Percentiles rank a stretch among this genome's conserved stretches.
Evolutionary conservation across 371 early-diverging fungal genomes (phyloP).

Genomic region (Apophysomyces trapeziformis): DNA sequence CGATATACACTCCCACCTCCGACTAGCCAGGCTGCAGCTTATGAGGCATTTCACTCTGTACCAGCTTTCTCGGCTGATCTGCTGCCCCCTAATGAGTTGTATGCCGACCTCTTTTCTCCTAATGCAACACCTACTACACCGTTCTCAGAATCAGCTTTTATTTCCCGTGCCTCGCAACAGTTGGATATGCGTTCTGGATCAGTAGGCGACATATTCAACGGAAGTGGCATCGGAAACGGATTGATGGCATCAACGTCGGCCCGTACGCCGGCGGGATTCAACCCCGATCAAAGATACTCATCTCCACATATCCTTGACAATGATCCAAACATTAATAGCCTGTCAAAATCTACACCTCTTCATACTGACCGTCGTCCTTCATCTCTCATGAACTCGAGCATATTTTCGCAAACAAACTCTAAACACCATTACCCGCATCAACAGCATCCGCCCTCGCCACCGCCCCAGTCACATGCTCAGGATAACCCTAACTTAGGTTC

Average conservation of each 20-base stretch:
- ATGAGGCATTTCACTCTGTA: constrained; percentile 54
- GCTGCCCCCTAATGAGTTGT: constrained; percentile 43
- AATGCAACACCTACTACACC: not conserved
- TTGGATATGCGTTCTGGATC: constrained; percentile 1
- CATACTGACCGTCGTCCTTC: constrained; percentile 19
- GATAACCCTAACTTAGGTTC: constrained; percentile 4
- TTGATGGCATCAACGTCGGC: constrained; percentile 31
- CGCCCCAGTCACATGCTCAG: constrained; percentile 1
- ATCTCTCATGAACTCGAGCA: constrained; percentile 19
- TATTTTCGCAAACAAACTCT: constrained; percentile 5
- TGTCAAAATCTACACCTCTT: constrained; percentile 10
- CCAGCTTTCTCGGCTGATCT: constrained; percentile 42
- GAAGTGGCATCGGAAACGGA: constrained; percentile 16
- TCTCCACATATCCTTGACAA: constrained; percentile 16
- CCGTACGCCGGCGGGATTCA: constrained; percentile 38
- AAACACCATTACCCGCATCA: constrained; percentile 14
- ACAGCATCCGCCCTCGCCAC: constrained; percentile 11
- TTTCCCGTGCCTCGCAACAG: not conserved
- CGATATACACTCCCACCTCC: not conserved
- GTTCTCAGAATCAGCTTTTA: constrained; percentile 9
- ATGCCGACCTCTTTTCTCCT: constrained; percentile 13
- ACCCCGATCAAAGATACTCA: constrained; percentile 26
- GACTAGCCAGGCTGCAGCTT: constrained; percentile 28
- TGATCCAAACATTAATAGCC: not conserved
- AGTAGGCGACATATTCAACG: constrained; percentile 4